Conservation (phyloP, 768 basidiomycete species). For the Filobasidium floriforme region DNA sequence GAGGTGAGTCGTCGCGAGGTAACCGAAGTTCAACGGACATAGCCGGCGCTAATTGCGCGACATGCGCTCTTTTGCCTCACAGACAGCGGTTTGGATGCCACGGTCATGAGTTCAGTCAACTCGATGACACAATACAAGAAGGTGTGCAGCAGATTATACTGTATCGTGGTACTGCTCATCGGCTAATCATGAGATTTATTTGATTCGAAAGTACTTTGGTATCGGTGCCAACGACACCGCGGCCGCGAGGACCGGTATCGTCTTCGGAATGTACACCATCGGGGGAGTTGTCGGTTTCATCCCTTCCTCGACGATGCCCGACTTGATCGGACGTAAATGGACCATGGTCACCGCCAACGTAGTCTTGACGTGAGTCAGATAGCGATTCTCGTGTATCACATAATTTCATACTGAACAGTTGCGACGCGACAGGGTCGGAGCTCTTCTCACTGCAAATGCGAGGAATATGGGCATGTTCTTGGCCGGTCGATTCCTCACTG, state of each 20-base stretch:
- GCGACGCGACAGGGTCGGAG: too few species aligned
- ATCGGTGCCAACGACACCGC: conserved; percentile 43
- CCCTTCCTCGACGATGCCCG: conserved; percentile 49
- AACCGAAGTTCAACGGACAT: too few species aligned
- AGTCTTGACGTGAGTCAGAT: conserved; percentile 47
- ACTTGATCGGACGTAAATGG: conserved; percentile 52
- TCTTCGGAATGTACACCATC: conserved; percentile 50
- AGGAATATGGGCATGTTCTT: too few species aligned
- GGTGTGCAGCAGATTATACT: conserved; percentile 49
- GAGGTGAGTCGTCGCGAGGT: too few species aligned
- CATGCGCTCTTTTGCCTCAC: not conserved
- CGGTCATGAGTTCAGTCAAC: not conserved
- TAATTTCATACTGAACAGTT: too few species aligned
- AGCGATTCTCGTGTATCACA: not conserved
- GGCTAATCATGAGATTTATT: too few species aligned
- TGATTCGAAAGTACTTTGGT: conserved; percentile 52
- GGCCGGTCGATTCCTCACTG: too few species aligned
- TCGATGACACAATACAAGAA: conserved; percentile 53
- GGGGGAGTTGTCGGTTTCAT: conserved; percentile 30
- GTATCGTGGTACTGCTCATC: too few species aligned
- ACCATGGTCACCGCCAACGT: conserved; percentile 53
- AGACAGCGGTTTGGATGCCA: conserved; percentile 11
- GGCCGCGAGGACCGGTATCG: conserved; percentile 50
- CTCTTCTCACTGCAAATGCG: too few species aligned
- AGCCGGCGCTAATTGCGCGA: too few species aligned